Percentiles rank a stretch among this genome's conserved stretches.
phyloP scores from a whole-genome alignment of 768 basidiomycete species.

The Russula lepida region DNA sequence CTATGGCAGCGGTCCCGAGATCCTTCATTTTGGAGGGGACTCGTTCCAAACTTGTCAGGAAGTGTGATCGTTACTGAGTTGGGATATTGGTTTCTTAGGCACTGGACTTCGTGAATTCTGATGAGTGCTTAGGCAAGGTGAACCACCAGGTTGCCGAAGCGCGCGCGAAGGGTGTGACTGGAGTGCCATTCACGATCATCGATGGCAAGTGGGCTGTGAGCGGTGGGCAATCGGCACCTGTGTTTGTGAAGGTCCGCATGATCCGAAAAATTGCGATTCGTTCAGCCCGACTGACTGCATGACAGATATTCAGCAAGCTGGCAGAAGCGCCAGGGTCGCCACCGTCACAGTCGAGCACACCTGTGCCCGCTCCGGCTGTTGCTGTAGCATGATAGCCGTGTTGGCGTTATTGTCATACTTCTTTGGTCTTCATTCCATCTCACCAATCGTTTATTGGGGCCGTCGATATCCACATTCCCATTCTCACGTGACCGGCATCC shows the following conservation, averaged over 20 bases:
- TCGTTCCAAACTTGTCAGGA: background rate
- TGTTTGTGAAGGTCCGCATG: conserved; percentile 52
- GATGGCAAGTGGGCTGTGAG: conserved; percentile 71
- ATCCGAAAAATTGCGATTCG: background rate
- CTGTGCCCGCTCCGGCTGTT: conserved; percentile 9
- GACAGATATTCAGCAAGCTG: conserved; percentile 20
- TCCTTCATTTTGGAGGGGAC: background rate
- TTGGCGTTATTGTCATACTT: background rate
- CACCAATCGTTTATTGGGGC: conserved; percentile 4
- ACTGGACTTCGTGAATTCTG: conserved; percentile 51
- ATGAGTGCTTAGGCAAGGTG: conserved; percentile 59
- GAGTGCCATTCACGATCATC: conserved; percentile 75
- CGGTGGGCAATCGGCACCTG: conserved; percentile 65
- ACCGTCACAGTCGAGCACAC: conserved; percentile 13
- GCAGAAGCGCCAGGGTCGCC: conserved; percentile 3
- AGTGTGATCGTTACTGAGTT: background rate
- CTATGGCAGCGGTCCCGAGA: conserved; percentile 11
- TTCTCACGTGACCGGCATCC: background rate
- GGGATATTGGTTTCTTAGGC: conserved; percentile 35
- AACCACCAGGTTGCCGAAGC: conserved; percentile 53
- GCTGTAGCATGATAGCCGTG: conserved; percentile 9
- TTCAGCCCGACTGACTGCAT: background rate
- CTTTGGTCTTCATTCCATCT: background rate
- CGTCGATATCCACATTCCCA: conserved; percentile 11
- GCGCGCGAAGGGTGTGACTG: conserved; percentile 58